phyloP scores from a whole-genome alignment of 1,139 yeast genomes.

The Lodderomyces theae region DNA sequence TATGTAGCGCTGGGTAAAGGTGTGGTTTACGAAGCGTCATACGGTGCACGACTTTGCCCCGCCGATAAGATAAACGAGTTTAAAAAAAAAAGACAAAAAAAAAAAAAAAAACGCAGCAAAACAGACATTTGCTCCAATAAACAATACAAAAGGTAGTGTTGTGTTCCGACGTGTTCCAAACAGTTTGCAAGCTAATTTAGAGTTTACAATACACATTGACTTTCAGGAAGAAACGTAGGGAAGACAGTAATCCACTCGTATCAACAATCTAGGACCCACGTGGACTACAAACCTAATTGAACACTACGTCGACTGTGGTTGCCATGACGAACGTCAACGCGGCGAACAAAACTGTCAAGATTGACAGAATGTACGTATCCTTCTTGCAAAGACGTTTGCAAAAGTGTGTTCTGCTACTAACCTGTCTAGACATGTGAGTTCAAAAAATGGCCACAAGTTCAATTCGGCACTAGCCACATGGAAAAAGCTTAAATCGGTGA shows the following conservation, averaged over 20 bases:
- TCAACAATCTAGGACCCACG: neutral
- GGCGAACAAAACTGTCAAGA: conserved; percentile 7
- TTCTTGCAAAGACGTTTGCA: neutral
- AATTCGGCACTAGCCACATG: conserved; percentile 44
- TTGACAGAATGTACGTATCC: conserved; percentile 11
- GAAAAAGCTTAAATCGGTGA: conserved; percentile 42
- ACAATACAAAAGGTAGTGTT: neutral
- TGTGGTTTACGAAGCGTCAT: neutral
- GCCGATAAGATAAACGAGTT: conserved; percentile 1
- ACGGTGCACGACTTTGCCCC: neutral
- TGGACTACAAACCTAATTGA: neutral
- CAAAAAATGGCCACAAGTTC: conserved; percentile 32
- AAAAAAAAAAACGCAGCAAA: conserved; percentile 1
- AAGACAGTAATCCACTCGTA: too few species aligned
- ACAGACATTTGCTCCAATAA: neutral
- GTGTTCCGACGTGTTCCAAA: too few species aligned
- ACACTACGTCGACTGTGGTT: neutral
- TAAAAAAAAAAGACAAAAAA: too few species aligned
- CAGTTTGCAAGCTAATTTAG: too few species aligned
- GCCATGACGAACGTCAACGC: neutral
- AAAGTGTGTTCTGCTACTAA: neutral
- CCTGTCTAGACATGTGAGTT: conserved; percentile 17
- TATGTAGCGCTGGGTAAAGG: neutral
- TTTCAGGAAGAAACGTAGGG: too few species aligned
- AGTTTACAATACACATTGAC: too few species aligned